Percentiles rank a stretch among this genome's conserved stretches.
Conservation (phyloP, 768 basidiomycete genomes). For the Tricholoma terreum region DNA sequence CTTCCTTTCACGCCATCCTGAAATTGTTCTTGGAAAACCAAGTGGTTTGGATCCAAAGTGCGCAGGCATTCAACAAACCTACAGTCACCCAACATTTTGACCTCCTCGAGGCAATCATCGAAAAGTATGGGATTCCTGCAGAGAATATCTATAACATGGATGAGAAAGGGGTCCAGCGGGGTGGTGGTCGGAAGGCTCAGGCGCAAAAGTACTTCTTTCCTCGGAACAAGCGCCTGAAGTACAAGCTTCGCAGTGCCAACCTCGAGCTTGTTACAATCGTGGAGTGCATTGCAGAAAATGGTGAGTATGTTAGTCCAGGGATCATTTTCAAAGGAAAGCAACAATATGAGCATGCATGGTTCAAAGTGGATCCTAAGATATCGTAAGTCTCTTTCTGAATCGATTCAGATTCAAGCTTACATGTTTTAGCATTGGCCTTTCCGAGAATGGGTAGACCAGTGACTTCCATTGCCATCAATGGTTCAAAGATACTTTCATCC, state of each 20-base stretch:
- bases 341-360: slow-evolving; percentile 20
- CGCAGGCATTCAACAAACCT: slow-evolving; percentile 29
- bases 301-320: slow-evolving; percentile 23
- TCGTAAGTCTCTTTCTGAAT: no score
- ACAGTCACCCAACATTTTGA: slow-evolving; percentile 26
- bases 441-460: slow-evolving; percentile 42
- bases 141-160: slow-evolving; percentile 34
- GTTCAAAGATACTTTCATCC: slow-evolving; percentile 40
- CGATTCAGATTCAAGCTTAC: slow-evolving; percentile 5
- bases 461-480: slow-evolving; percentile 32
- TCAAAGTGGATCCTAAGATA: slow-evolving; percentile 20
- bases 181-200: slow-evolving; percentile 26
- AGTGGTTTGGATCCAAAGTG: slow-evolving; percentile 32
- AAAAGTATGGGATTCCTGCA: slow-evolving; percentile 24
- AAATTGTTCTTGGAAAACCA: slow-evolving; percentile 21
- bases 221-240: slow-evolving; percentile 7
- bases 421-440: slow-evolving; percentile 26
- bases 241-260: slow-evolving; percentile 28
- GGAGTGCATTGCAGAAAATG: slow-evolving; percentile 38
- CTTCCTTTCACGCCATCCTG: slow-evolving; percentile 21
- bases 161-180: slow-evolving; percentile 32
- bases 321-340: slow-evolving; percentile 34
- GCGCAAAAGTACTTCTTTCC: slow-evolving; percentile 20
- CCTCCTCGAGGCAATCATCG: slow-evolving; percentile 16
- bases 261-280: slow-evolving; percentile 41